phyloP scores from a whole-genome alignment of 108 stramenopile genomes.

The Nannochloropsis gaditana region DNA sequence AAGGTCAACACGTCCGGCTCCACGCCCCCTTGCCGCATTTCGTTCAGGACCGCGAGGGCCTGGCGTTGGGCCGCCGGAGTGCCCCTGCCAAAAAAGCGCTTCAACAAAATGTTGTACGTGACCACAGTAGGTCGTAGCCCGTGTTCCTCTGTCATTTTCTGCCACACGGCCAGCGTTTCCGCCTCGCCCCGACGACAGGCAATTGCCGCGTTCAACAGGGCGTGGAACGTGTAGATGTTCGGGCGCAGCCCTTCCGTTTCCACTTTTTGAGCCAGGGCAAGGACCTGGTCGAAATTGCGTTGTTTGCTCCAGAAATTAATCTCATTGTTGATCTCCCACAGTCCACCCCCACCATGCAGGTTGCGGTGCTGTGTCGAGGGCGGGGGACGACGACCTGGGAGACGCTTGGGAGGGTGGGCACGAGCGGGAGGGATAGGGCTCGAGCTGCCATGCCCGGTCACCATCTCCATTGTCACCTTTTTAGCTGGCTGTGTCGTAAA shows the following conservation, averaged over 20 bases:
- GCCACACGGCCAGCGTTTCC: background rate
- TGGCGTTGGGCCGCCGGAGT: background rate
- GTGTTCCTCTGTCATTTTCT: background rate
- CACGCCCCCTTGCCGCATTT: background rate
- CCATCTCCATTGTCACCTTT: too few relatives aligned
- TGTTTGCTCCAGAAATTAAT: constrained; percentile 20
- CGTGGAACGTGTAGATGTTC: background rate
- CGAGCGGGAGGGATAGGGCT: too few relatives aligned
- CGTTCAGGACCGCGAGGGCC: background rate
- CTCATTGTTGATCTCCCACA: background rate
- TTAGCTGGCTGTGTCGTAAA: too few relatives aligned
- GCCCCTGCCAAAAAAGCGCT: background rate
- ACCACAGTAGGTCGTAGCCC: background rate
- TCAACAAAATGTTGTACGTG: background rate
- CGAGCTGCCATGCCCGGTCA: too few relatives aligned
- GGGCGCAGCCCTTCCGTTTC: background rate
- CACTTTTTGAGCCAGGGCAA: background rate
- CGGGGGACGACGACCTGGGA: too few relatives aligned
- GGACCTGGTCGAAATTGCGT: background rate
- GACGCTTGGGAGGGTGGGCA: too few relatives aligned
- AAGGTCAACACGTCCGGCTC: background rate
- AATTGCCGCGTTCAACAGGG: background rate
- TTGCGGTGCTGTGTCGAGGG: background rate
- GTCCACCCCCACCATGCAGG: background rate
- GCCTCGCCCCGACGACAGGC: background rate